A percentile compares a stretch with the other conserved stretches of the same genome.
Conservation (phyloP, 768 basidiomycete species). For the Psilocybe subaeruginosa region DNA sequence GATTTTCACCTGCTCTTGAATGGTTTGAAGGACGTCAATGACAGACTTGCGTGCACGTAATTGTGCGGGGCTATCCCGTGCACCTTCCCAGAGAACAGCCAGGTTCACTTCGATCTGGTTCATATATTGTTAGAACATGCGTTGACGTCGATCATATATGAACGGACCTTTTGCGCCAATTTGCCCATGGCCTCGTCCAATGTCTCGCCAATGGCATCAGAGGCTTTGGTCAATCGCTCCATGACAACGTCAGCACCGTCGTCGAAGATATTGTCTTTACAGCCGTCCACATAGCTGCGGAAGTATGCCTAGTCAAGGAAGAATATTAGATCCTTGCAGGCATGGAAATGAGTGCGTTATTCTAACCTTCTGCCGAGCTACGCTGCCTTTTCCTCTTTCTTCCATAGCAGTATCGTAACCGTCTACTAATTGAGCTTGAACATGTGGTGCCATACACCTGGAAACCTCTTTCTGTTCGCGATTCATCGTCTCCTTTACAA, state of each 20-base stretch:
- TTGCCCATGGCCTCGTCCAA: constrained; percentile 48
- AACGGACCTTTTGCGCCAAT: constrained; percentile 58
- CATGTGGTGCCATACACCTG: constrained; percentile 56
- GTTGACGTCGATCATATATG: background rate
- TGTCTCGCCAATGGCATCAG: constrained; percentile 51
- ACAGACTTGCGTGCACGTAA: constrained; percentile 40
- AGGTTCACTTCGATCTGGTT: constrained; percentile 43
- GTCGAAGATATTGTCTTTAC: constrained; percentile 55
- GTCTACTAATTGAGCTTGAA: constrained; percentile 50
- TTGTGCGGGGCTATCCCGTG: constrained; percentile 51
- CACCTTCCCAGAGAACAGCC: constrained; percentile 62
- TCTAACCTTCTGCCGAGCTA: constrained; percentile 60
- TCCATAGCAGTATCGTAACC: constrained; percentile 59
- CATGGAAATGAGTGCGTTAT: background rate
- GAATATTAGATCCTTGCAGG: background rate
- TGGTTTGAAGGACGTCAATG: constrained; percentile 36
- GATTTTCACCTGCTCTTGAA: constrained; percentile 45
- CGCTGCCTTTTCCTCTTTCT: constrained; percentile 57
- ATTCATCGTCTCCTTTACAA: constrained; percentile 52
- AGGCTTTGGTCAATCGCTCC: constrained; percentile 45
- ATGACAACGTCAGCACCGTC: constrained; percentile 54
- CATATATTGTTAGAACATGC: background rate
- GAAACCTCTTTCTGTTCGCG: constrained; percentile 63
- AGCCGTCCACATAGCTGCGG: constrained; percentile 42
- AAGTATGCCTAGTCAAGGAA: constrained; percentile 43